These are phyloP conservation scores for Aspergillus sp. DNA, from an alignment of 2,329 filamentous ascomycete genomes.

Conservation along the genomic window DNA sequence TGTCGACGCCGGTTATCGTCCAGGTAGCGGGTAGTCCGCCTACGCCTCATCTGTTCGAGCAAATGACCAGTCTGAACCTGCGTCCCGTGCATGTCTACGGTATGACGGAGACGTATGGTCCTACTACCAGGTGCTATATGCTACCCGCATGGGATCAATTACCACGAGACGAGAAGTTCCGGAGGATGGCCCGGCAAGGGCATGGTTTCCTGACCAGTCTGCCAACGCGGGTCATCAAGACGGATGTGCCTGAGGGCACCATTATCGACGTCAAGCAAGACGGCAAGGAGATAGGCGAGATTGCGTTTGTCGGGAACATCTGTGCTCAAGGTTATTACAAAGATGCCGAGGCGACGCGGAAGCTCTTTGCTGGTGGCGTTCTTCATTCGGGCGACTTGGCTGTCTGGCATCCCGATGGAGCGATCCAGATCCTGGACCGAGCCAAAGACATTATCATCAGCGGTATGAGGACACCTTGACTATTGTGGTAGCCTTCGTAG, in stretches of 20 bases:
- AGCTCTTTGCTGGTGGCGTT: constrained; percentile 83
- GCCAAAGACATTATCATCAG: constrained; percentile 99
- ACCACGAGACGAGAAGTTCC: constrained; percentile 74
- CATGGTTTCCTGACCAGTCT: constrained; percentile 86
- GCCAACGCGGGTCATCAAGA: constrained; percentile 79
- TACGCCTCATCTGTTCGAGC: constrained; percentile 84
- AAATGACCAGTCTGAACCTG: constrained; percentile 86
- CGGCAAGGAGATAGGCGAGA: constrained; percentile 77
- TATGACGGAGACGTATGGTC: constrained; percentile 84
- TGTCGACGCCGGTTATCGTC: constrained; percentile 74
- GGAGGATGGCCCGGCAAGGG: constrained; percentile 89
- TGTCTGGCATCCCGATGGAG: constrained; percentile 88
- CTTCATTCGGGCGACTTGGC: constrained; percentile 90
- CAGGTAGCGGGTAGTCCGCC: constrained; percentile 93
- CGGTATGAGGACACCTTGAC: constrained; percentile 52
- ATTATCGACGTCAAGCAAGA: constrained; percentile 69
- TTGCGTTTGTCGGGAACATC: constrained; percentile 88
- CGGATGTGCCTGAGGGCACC: constrained; percentile 67
- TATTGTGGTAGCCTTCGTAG: not conserved
- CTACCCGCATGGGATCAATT: constrained; percentile 82
- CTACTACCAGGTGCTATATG: constrained; percentile 90
- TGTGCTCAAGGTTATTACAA: constrained; percentile 92
- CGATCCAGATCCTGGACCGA: constrained; percentile 87
- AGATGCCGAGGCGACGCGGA: constrained; percentile 79
- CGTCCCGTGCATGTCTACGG: constrained; percentile 93